phyloP scores from a whole-genome alignment of 306 rosid species.

The Arachis stenosperma region DNA sequence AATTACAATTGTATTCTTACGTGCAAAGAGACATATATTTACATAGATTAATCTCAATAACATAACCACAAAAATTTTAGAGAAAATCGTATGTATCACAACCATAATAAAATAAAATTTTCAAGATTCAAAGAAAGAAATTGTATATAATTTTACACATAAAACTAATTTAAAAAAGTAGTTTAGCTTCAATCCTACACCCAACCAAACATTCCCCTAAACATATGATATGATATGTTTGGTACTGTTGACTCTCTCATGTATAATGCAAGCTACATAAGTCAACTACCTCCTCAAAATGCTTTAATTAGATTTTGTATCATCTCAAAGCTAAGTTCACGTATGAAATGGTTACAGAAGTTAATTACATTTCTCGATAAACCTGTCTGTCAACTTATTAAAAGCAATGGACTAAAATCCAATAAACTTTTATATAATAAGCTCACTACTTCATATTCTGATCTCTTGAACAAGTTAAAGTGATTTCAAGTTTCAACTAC shows the following conservation, averaged over 20 bases:
- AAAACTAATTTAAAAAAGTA: too few species aligned
- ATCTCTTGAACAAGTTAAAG: neutral
- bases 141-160: too few species aligned
- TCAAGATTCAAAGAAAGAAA: too few species aligned
- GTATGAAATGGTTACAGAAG: neutral
- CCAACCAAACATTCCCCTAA: too few species aligned
- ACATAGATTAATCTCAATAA: too few species aligned
- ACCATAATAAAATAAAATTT: too few species aligned
- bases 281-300: neutral
- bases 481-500: neutral
- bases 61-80: too few species aligned
- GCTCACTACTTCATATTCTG: too few species aligned
- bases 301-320: neutral
- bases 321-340: neutral
- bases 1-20: too few species aligned
- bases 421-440: neutral
- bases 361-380: neutral
- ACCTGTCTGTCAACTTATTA: neutral
- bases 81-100: too few species aligned
- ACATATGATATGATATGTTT: neutral
- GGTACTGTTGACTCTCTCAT: neutral
- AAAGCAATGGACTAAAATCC: neutral
- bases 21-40: too few species aligned
- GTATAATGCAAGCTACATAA: neutral
- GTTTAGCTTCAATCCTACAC: too few species aligned